Base-by-base conservation (phyloP, 1,139 yeast genomes). In the Protomyces gravidus region DNA sequence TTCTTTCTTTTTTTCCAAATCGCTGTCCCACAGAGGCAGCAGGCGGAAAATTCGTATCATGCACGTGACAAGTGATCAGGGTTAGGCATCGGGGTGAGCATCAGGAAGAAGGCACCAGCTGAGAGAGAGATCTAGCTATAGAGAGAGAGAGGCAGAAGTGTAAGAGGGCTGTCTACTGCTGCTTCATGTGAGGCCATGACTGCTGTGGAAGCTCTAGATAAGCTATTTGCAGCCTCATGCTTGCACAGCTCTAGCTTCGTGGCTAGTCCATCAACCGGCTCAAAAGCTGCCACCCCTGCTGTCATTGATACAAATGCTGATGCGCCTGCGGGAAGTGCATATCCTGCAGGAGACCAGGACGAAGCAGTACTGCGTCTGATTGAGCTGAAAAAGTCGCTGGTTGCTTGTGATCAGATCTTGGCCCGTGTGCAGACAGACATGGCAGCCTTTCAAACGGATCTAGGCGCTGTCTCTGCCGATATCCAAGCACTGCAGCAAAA, bases 391-490 rank as follows among this genome's bases (percentile, higher is more conserved):
- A 63, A 66, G 5, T 70, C 74, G 3, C 71, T 82, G n/a, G 68
- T 68, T 25, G 66, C 68, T 7, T 76, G 80, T 45, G 72, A 77
- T 58, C 67, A 71, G 5, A 75, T 69, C 30, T 64, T 77, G 42
- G 69, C 69, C 23, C 74, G 75, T 1, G 67, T 78, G 42, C 74
- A 72, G 60, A 68, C 67, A 3, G 77, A 80, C 21, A 71, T 84
- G 50, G 67, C 69, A 13, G 73, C 75, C 28, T 86, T 88, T 71
- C 83, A 84, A 65, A 63, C 69, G 3, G 84, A 84, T 63, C 73
- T 89, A 64, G 75, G 78, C 5, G 75, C 77, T 19, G 74, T 88
- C 50, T 84, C 94, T 0, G 71, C 74, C 17, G 86, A 83, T 63
- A 75, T 84, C 74, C 82, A 79, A 64, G 73, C 76, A 50, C 72